Evolutionary conservation across 352 stramenopile genomes (phyloP), one percentile per base, ranked within the genome.

Genomic region (Globisporangium middletonii): DNA sequence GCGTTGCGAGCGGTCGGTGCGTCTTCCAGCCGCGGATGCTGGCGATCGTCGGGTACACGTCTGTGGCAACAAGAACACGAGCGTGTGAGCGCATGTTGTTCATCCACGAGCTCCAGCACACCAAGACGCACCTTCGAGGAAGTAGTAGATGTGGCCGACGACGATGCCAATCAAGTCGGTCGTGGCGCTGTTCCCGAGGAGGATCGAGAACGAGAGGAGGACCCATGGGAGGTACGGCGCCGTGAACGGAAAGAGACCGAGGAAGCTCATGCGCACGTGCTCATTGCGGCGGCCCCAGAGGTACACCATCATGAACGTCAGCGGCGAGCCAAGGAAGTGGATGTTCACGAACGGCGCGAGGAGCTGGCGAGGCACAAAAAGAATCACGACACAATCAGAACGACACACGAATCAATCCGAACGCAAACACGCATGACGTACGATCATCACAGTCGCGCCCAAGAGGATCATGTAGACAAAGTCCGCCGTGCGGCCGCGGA

Each of bases 241-340:
- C 50, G 92, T 98, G 75, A 99, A 99, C 11, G 91, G 94, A 52
- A 99, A 97, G 27, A 99, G 77, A 5, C 96, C 97, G 9, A 99
- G 73, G 61, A 99, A 98, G 53, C 79, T 97, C 96, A 99, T 99
- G 62, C 92, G 84, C 52, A 99, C 92, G 77, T 98, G 86, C 64
- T 96, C 86, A 61, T 98, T 98, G 38, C 88, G 78, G 59, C 96
- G 73, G 35, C 95, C 95, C 97, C 97, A 99, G 26, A 99, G 75
- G 75, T 99, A 99, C 5, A 99, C 89, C 97, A 99, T 99, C 96
- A 99, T 99, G 68, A 99, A 99, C n/a, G 97, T 98, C 27, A 99
- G 77, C 16, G 96, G 98, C 63, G 89, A 98, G 18, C 97, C 96
- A 9, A 99, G 77, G 73, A 99, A 99, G 59, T 98, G 93, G 42